Percentiles rank a stretch among this genome's conserved stretches.
Evolutionary conservation across 768 basidiomycete genomes (phyloP).

Genomic region (Suillus americanus): DNA sequence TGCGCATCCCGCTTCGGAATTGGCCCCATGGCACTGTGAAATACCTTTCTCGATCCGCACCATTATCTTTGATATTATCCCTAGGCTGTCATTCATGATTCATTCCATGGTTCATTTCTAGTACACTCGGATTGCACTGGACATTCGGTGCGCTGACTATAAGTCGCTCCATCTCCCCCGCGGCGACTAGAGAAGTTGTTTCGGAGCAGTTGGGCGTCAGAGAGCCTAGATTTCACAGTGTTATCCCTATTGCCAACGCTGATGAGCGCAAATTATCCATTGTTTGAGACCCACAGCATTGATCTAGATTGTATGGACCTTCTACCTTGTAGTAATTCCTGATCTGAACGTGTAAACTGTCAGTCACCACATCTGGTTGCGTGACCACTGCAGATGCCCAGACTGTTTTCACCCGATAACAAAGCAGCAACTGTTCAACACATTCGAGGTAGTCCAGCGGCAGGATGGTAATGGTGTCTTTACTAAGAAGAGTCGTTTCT

Average conservation of each 20-base stretch:
- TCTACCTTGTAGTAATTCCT: not conserved
- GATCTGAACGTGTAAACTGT: conserved; percentile 1
- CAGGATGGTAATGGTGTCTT: not conserved
- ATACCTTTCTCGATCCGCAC: not conserved
- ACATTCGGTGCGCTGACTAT: not conserved
- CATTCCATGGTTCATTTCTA: not conserved
- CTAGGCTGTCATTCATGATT: not conserved
- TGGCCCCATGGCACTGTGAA: not conserved
- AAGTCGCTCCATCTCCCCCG: not conserved
- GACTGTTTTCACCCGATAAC: conserved; percentile 85
- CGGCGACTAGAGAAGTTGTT: conserved; percentile 8
- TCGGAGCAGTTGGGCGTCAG: conserved; percentile 30
- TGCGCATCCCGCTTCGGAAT: not conserved
- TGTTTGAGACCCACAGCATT: conserved; percentile 69
- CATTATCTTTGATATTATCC: not conserved
- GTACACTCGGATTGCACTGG: not conserved
- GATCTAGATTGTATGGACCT: conserved; percentile 73
- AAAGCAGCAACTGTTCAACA: conserved; percentile 87
- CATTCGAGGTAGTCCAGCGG: conserved; percentile 61
- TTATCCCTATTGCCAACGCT: conserved; percentile 52
- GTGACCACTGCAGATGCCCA: conserved; percentile 90
- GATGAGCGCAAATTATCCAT: conserved; percentile 64
- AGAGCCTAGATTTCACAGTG: conserved; percentile 16
- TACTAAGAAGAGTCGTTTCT: conserved; percentile 1
- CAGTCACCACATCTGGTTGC: conserved; percentile 89